Evolutionary conservation across 371 early-diverging fungal species (phyloP), one percentile per base, ranked within the genome.

Genomic region (Rhizomucor pusillus): DNA sequence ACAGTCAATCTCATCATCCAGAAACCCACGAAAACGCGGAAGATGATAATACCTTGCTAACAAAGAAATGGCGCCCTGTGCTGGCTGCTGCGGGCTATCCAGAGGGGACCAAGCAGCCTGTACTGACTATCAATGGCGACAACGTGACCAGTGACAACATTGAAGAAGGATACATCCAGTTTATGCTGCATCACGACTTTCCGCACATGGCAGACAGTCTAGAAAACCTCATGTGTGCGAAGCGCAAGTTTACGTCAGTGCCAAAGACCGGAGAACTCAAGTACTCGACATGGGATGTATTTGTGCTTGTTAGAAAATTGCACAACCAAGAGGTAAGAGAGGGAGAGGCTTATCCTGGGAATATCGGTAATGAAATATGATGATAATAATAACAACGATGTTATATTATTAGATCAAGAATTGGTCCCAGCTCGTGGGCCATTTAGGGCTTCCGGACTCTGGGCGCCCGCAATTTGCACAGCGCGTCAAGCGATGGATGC

Each of bases 401-500:
- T 37, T 9, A 14, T 37, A 14, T 37, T 37, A 14, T 37, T 55
- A 77, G 77, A 71, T 77, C 47, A 77, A 73, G 44, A 77, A 77
- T 36, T 77, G 77, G 77, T 77, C 77, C 14, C 77, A 77, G 52
- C 49, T 77, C 9, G 77, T 77, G 19, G 77, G 77, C 5, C 67
- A 71, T 41, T 61, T 77, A 19, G 77, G 77, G 0, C 50, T 73
- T 37, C 48, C 62, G 0, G 77, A 77, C 43, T 47, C 70, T 14
- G 71, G 73, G 1, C 61, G 77, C 9, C 77, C 77, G 1, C 77
- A 77, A 46, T 77, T 77, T 59, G 77, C 77, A 1, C 77, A 77
- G 37, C 60, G 77, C 1, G 74, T 73, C 12, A 77, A 77, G 24
- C 57, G 77, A 43, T 77, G 77, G 77, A 77, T 77, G 77, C 69